phyloP scores from a whole-genome alignment of 192 early-diverging fungal genomes.

The Paraglomus brasilianum region DNA sequence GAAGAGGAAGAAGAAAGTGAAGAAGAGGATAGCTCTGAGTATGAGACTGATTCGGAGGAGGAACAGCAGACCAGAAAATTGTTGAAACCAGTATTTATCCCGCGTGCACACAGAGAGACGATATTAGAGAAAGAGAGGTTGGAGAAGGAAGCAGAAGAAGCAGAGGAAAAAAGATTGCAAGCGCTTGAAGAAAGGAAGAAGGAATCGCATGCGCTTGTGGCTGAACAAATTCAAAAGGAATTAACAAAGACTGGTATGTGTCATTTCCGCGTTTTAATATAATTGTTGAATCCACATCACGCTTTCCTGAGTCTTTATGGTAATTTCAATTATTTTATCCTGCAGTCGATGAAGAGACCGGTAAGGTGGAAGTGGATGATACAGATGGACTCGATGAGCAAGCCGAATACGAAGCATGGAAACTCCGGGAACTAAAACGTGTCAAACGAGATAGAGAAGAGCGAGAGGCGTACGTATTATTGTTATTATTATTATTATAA shows the following conservation, averaged over 20 bases:
- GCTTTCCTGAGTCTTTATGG: constrained; percentile 39
- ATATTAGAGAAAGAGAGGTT: constrained; percentile 56
- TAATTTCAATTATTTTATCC: constrained; percentile 32
- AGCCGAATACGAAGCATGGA: constrained; percentile 90
- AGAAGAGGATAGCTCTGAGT: constrained; percentile 47
- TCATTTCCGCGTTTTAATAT: not conserved
- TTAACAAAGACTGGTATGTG: constrained; percentile 50
- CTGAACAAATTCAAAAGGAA: constrained; percentile 67
- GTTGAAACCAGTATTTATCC: constrained; percentile 90
- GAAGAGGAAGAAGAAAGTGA: constrained; percentile 45
- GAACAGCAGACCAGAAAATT: constrained; percentile 53
- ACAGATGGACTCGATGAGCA: constrained; percentile 86
- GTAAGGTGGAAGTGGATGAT: constrained; percentile 73
- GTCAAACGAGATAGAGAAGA: constrained; percentile 87
- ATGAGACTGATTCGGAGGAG: constrained; percentile 71
- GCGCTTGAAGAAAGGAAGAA: constrained; percentile 62
- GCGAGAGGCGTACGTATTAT: constrained; percentile 53
- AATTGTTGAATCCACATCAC: constrained; percentile 37
- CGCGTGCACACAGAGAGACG: constrained; percentile 65
- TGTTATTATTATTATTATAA: not conserved
- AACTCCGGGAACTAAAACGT: constrained; percentile 81
- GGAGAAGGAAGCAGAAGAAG: constrained; percentile 55
- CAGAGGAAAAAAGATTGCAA: constrained; percentile 51
- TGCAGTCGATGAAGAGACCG: constrained; percentile 44
- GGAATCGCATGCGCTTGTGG: constrained; percentile 77